phyloP scores from a whole-genome alignment of 352 stramenopile genomes.

The Pythium volutum region DNA sequence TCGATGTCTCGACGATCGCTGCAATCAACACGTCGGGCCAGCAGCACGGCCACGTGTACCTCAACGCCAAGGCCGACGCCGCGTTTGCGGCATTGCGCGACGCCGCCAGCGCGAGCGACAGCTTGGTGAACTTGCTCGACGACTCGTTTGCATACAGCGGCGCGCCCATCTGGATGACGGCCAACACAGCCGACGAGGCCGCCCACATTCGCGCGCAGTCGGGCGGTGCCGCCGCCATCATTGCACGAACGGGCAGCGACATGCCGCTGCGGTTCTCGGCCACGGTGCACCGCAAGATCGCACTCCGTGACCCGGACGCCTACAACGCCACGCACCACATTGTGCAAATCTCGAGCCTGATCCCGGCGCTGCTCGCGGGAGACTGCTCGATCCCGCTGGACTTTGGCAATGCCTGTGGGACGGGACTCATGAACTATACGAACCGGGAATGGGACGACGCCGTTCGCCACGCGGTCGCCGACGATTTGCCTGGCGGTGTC shows the following conservation, averaged over 20 bases:
- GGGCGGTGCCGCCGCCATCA: not conserved
- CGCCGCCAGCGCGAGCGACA: not conserved
- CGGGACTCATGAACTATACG: conserved; percentile 1
- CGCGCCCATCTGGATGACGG: conserved; percentile 5
- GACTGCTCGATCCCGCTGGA: not conserved
- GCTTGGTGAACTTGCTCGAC: not conserved
- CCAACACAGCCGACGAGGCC: conserved; percentile 1
- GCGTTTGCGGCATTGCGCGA: not conserved
- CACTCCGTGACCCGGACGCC: not conserved
- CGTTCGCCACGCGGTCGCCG: not conserved
- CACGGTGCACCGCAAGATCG: not conserved
- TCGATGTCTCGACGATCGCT: not conserved
- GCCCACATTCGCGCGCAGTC: not conserved
- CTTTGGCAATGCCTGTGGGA: conserved; percentile 6
- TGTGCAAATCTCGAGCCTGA: not conserved
- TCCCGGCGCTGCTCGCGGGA: conserved; percentile 2
- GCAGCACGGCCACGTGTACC: conserved; percentile 4
- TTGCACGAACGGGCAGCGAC: conserved; percentile 1
- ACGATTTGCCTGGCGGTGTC: not conserved
- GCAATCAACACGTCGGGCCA: conserved; percentile 7
- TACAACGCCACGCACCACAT: conserved; percentile 1
- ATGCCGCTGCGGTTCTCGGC: conserved; percentile 4
- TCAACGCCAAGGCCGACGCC: not conserved
- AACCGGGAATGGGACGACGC: not conserved
- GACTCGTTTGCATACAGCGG: not conserved